phyloP scores from a whole-genome alignment of 345 rosid genomes.

The Murraya paniculata region DNA sequence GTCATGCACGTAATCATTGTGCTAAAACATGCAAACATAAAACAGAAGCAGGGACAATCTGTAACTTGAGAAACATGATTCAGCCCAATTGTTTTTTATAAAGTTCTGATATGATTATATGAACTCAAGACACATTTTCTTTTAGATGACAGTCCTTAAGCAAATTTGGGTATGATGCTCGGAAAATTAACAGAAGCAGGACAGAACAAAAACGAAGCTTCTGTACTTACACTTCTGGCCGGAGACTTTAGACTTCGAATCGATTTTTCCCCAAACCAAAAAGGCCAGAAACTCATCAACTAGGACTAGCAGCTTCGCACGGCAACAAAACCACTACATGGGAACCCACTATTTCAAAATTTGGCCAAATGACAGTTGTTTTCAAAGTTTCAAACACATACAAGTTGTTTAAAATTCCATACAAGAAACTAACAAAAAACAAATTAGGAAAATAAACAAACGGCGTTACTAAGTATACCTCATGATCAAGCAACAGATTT shows the following conservation, averaged over 20 bases:
- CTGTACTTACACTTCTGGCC: no score
- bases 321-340: neutral
- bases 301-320: neutral
- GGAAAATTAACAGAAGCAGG: neutral
- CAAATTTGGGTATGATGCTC: neutral
- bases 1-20: neutral
- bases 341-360: neutral
- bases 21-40: neutral
- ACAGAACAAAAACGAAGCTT: neutral
- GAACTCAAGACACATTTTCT: neutral
- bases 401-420: neutral
- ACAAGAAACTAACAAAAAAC: neutral
- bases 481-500: constrained; percentile 89
- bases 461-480: constrained; percentile 37
- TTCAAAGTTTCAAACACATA: neutral
- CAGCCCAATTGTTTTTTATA: neutral
- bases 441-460: neutral
- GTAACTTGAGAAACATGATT: neutral
- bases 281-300: neutral
- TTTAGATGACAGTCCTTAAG: neutral
- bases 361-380: neutral
- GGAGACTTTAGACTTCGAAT: neutral
- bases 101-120: neutral
- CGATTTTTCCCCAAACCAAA: no score
- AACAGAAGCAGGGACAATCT: neutral